Conservation (phyloP, 2,329 filamentous ascomycete species). For the Penicillium sumatraense region DNA sequence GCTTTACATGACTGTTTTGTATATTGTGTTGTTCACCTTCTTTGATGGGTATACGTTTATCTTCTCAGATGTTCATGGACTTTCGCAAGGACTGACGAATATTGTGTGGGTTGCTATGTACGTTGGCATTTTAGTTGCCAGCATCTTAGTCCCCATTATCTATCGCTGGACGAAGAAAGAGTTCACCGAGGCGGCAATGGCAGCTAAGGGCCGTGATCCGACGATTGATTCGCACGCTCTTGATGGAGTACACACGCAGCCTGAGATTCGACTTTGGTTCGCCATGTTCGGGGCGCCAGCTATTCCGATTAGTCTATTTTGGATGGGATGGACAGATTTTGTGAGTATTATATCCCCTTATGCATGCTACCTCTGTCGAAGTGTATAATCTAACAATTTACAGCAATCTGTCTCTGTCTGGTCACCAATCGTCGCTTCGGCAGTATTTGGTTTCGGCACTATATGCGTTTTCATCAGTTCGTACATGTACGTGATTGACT, state of each 20-base stretch:
- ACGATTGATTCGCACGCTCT: no score
- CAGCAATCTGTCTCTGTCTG: constrained; percentile 50
- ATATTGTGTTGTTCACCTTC: constrained; percentile 27
- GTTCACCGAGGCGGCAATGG: constrained; percentile 36
- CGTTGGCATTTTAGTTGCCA: constrained; percentile 39
- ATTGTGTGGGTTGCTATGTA: constrained; percentile 54
- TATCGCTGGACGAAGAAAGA: constrained; percentile 53
- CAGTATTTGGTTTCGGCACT: constrained; percentile 57
- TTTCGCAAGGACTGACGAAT: constrained; percentile 51
- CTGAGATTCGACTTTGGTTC: constrained; percentile 59
- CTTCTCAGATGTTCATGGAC: constrained; percentile 54
- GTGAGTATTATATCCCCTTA: constrained; percentile 18
- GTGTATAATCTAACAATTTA: neutral
- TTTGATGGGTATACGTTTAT: constrained; percentile 55
- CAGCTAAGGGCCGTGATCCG: no score
- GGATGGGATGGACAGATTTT: constrained; percentile 59
- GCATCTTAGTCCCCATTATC: constrained; percentile 49
- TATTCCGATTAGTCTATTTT: constrained; percentile 59
- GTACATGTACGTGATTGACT: constrained; percentile 63
- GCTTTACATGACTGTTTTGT: constrained; percentile 34
- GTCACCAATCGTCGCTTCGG: constrained; percentile 54
- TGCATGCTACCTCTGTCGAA: no score
- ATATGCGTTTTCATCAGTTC: constrained; percentile 54
- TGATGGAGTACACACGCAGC: no score
- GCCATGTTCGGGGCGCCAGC: constrained; percentile 56